Evolutionary conservation across 2,329 filamentous ascomycete species (phyloP).

Genomic region (Xylariaceae sp.): DNA sequence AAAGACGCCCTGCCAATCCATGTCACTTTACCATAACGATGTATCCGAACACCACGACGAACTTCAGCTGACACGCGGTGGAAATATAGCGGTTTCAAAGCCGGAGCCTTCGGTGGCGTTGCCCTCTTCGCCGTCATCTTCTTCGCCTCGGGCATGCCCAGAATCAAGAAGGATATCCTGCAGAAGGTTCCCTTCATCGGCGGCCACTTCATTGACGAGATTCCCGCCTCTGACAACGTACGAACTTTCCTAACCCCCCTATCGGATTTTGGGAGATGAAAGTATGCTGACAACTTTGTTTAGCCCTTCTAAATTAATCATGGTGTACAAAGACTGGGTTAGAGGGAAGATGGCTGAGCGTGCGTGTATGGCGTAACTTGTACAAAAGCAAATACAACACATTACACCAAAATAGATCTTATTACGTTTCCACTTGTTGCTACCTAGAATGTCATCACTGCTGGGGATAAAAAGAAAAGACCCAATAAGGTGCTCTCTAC

Average conservation of each 20-base stretch:
- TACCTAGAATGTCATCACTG: slow-evolving; percentile 4
- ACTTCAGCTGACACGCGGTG: slow-evolving; percentile 3
- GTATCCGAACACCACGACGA: too few relatives aligned
- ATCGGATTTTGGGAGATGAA: neutral
- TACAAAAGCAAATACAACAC: slow-evolving; percentile 20
- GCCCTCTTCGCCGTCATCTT: slow-evolving; percentile 58
- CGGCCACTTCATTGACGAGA: slow-evolving; percentile 49
- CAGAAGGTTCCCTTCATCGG: slow-evolving; percentile 57
- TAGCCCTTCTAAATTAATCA: slow-evolving; percentile 28
- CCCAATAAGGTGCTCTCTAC: too few relatives aligned
- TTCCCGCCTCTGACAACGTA: slow-evolving; percentile 62
- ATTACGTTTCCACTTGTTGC: slow-evolving; percentile 13
- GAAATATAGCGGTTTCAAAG: slow-evolving; percentile 45
- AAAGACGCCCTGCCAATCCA: slow-evolving; percentile 34
- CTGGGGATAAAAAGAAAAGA: slow-evolving; percentile 4
- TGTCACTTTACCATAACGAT: neutral
- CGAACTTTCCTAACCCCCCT: slow-evolving; percentile 30
- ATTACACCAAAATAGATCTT: slow-evolving; percentile 28
- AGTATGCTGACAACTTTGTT: slow-evolving; percentile 8
- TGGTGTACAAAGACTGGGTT: slow-evolving; percentile 7
- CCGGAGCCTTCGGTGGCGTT: slow-evolving; percentile 56
- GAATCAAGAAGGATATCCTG: slow-evolving; percentile 58
- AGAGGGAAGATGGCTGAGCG: slow-evolving; percentile 10
- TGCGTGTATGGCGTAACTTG: slow-evolving; percentile 25
- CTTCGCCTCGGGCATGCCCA: slow-evolving; percentile 61